phyloP scores from a whole-genome alignment of 352 stramenopile genomes.

The Phytophthora fragariae region DNA sequence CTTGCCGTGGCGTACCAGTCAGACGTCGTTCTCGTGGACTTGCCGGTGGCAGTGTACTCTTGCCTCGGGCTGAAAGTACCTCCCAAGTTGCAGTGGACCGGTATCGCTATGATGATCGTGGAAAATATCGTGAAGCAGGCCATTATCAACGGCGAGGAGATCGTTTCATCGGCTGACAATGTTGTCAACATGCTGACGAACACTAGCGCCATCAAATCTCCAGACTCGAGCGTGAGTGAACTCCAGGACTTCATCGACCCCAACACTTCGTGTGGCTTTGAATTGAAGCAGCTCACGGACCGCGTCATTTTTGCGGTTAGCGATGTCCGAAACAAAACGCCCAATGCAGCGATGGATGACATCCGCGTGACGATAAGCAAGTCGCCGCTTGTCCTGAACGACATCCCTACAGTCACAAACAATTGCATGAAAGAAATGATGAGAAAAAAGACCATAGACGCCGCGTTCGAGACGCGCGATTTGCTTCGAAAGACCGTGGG shows the following conservation, averaged over 20 bases:
- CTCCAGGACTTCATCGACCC: slow-evolving; percentile 18
- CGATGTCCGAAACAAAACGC: slow-evolving; percentile 19
- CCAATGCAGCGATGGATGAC: slow-evolving; percentile 17
- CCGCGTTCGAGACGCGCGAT: slow-evolving; percentile 41
- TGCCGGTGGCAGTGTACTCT: slow-evolving; percentile 12
- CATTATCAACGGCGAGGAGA: slow-evolving; percentile 19
- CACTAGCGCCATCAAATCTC: neutral
- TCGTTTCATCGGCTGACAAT: slow-evolving; percentile 16
- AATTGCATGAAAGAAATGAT: slow-evolving; percentile 24
- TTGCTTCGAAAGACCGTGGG: slow-evolving; percentile 50
- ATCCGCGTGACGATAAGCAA: slow-evolving; percentile 11
- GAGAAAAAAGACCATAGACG: slow-evolving; percentile 13
- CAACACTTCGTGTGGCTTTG: slow-evolving; percentile 16
- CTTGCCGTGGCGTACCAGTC: slow-evolving; percentile 13
- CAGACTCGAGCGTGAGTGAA: slow-evolving; percentile 9
- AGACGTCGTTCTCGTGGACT: slow-evolving; percentile 7
- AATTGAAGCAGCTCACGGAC: slow-evolving; percentile 25
- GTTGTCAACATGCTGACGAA: slow-evolving; percentile 13
- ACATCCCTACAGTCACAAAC: slow-evolving; percentile 17
- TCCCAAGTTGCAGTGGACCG: slow-evolving; percentile 7
- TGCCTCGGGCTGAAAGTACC: slow-evolving; percentile 7
- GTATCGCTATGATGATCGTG: slow-evolving; percentile 6
- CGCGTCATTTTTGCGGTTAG: slow-evolving; percentile 17
- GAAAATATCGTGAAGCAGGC: slow-evolving; percentile 21
- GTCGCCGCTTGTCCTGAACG: slow-evolving; percentile 3